These are phyloP conservation scores for Fragaria iinumae DNA, from an alignment of 306 rosid species.

Conservation along the genomic window DNA sequence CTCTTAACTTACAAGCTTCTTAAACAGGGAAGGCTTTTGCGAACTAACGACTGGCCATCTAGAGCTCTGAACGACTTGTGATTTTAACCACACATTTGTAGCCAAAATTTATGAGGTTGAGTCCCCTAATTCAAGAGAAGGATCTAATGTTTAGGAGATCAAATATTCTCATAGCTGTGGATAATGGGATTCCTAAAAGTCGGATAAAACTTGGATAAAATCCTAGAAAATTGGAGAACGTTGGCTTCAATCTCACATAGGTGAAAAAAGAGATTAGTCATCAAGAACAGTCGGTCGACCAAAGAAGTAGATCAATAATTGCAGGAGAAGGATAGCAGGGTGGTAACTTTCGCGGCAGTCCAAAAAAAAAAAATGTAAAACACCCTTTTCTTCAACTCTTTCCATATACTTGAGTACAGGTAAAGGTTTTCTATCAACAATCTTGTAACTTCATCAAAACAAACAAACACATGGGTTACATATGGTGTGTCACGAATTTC, in stretches of 20 bases:
- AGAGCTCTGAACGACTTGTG: too few species aligned
- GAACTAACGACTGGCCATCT: neutral
- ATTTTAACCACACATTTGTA: conserved; percentile 1
- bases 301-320: neutral
- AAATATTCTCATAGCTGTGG: neutral
- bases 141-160: neutral
- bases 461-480: neutral
- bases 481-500: neutral
- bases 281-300: neutral
- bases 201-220: neutral
- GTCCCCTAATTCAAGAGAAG: neutral
- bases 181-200: neutral
- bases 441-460: neutral
- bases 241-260: neutral
- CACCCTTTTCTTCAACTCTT: neutral
- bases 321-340: neutral
- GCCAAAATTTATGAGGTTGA: neutral
- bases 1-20: neutral
- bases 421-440: neutral
- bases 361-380: neutral
- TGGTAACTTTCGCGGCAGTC: too few species aligned
- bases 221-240: conserved; percentile 7
- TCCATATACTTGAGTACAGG: neutral
- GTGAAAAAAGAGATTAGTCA: neutral
- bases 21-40: neutral